Percentiles rank a stretch among this genome's conserved stretches.
These are phyloP conservation scores for Rutstroemia sp. DNA, from an alignment of 2,329 filamentous ascomycete species.

Conservation along the genomic window DNA sequence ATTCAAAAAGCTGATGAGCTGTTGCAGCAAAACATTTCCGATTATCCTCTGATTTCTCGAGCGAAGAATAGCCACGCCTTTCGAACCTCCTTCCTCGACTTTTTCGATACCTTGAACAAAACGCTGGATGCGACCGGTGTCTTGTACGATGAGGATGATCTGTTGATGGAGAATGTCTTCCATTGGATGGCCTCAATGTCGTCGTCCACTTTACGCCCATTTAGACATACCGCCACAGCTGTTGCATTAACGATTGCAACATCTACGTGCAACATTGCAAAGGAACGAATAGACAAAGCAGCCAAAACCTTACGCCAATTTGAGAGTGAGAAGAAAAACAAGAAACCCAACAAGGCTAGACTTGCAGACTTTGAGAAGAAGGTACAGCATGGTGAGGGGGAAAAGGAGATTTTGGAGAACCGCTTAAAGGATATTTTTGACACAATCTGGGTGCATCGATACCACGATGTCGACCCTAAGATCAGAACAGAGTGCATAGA, in stretches of 20 bases:
- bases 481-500: constrained; percentile 85
- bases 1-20: too few relatives aligned
- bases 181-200: constrained; percentile 90
- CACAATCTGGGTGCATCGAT: constrained; percentile 88
- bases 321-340: constrained; percentile 68
- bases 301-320: constrained; percentile 72
- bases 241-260: constrained; percentile 74
- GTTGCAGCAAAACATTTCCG: constrained; percentile 63
- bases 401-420: constrained; percentile 52
- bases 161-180: constrained; percentile 80
- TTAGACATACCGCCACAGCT: constrained; percentile 88
- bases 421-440: constrained; percentile 83
- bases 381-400: constrained; percentile 40
- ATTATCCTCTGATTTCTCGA: constrained; percentile 86
- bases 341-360: constrained; percentile 69
- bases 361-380: constrained; percentile 66
- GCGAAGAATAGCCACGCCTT: constrained; percentile 71
- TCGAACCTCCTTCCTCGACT: constrained; percentile 66
- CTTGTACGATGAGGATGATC: constrained; percentile 60
- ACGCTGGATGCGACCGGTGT: constrained; percentile 75
- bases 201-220: constrained; percentile 77
- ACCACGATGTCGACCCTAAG: constrained; percentile 84
- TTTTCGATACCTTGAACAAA: constrained; percentile 70
- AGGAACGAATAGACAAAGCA: constrained; percentile 61
- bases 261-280: constrained; percentile 66